phyloP scores from a whole-genome alignment of 2,329 filamentous ascomycete species.

The Cryphonectria naterciae region DNA sequence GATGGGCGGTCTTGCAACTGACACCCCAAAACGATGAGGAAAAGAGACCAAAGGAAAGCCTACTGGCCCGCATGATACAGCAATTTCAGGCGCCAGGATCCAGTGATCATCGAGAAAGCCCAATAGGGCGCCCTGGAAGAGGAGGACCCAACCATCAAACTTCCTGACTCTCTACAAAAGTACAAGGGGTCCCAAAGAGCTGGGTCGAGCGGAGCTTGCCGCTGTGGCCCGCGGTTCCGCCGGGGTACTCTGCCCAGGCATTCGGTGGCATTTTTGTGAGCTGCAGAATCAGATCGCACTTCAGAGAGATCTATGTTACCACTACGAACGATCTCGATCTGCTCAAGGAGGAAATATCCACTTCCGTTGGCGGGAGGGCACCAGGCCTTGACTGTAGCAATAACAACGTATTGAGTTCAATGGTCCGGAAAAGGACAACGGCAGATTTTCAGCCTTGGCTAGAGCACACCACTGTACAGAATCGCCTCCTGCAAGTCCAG shows the following conservation, averaged over 20 bases:
- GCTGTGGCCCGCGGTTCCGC: conserved; percentile 11
- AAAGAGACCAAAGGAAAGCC: background rate
- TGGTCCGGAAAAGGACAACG: background rate
- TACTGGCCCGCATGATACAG: background rate
- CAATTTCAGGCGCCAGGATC: background rate
- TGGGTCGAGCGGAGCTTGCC: conserved; percentile 25
- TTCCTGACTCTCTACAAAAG: conserved; percentile 4
- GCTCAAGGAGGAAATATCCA: background rate
- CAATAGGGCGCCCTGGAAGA: background rate
- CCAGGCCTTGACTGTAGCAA: background rate
- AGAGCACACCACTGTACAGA: background rate
- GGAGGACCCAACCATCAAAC: background rate
- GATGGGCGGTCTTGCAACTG: background rate
- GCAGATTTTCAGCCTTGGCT: background rate
- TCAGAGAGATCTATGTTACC: background rate
- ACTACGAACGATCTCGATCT: background rate
- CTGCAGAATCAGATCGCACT: background rate
- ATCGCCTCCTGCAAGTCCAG: background rate
- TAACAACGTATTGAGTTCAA: background rate
- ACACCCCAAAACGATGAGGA: background rate
- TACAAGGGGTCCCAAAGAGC: conserved; percentile 23
- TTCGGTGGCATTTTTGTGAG: background rate
- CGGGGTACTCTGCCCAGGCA: background rate
- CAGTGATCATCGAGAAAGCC: background rate
- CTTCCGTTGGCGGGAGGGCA: background rate